Evolutionary conservation across 768 basidiomycete species (phyloP), one percentile per base, ranked within the genome.

Genomic region (Lactarius indigo): DNA sequence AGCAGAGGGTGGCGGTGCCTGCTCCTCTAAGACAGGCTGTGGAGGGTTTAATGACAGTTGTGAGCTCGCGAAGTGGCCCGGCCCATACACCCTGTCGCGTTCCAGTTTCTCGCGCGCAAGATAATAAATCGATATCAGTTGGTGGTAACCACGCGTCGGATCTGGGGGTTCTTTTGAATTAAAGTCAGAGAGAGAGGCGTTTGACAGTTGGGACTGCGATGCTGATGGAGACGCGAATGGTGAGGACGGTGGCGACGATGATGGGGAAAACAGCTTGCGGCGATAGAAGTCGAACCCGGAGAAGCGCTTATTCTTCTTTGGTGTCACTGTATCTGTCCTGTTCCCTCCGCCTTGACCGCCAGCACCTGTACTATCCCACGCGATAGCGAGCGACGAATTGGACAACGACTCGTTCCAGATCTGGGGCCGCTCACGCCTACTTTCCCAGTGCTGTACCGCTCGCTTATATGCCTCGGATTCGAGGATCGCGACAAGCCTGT

Each of bases 21-120:
- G 72, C 72, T 64, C 68, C 44, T 69, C 68, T 12, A 9, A 39
- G n/a, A 23, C 13, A 7, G 57, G 64, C 31, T 63, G 65, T 5
- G 61, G 57, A 17, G 61, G 65, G 8, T 63, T 66, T 26, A 66
- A 12, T 30, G 88, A 90, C 13, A 95, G 78, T 74, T 96, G 94
- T 0, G 95, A 97, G 62, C 86, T 91, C 2, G 97, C 97, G 77
- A 99, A 99, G 69, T 92, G 88, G 4, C 95, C 95, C 0, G 89
- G 88, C 0, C 96, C 97, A 76, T 96, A 98, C 8, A 99, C 91
- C 60, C 85, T 84, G 72, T 99, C 97, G 63, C 97, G 82, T 74
- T 98, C 95, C 73, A 95, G 81, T 82, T 98, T 98, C 80, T 99
- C 97, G 61, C 93, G 83, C 5, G 96, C 92, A 23, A 99, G 86